A percentile compares a stretch with the other conserved stretches of the same genome.
These are phyloP conservation scores for Acanthamoeba healyi DNA, from an alignment of 208 protist genomes.

Conservation along the genomic window DNA sequence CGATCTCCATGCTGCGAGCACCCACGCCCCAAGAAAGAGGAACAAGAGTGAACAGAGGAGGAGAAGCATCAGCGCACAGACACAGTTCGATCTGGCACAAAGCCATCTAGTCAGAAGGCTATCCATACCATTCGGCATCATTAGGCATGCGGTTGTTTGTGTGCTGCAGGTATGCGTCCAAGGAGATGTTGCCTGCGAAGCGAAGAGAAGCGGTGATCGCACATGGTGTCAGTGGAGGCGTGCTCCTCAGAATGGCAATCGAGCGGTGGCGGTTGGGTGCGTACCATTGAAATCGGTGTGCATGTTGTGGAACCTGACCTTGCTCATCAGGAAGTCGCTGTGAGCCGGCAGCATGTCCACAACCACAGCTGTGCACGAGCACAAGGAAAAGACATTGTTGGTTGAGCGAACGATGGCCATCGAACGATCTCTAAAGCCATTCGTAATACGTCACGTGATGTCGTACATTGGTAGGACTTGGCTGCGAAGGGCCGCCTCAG, in stretches of 20 bases:
- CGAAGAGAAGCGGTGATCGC: too few species aligned
- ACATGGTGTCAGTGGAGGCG: too few species aligned
- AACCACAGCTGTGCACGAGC: neutral
- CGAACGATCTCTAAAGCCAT: too few species aligned
- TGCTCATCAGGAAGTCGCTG: slow-evolving; percentile 67
- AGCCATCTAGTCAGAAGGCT: neutral
- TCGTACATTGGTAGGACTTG: neutral
- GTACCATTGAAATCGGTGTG: slow-evolving; percentile 49
- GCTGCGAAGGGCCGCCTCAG: neutral
- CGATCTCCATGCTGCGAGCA: slow-evolving; percentile 42
- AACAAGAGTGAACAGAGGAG: neutral
- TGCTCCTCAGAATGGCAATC: too few species aligned
- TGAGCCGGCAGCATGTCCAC: neutral
- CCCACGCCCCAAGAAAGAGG: neutral
- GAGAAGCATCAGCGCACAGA: too few species aligned
- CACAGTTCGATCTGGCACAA: too few species aligned
- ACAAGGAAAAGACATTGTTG: neutral
- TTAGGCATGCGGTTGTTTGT: slow-evolving; percentile 65
- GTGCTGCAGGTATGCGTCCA: slow-evolving; percentile 40
- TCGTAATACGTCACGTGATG: too few species aligned
- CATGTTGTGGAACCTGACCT: slow-evolving; percentile 56
- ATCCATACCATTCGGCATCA: neutral
- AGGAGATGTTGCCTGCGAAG: slow-evolving; percentile 54
- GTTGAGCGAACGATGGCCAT: too few species aligned
- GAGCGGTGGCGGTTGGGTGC: neutral